These are phyloP conservation scores for Colletotrichum sp. DNA, from an alignment of 2,329 filamentous ascomycete genomes.

Conservation along the genomic window DNA sequence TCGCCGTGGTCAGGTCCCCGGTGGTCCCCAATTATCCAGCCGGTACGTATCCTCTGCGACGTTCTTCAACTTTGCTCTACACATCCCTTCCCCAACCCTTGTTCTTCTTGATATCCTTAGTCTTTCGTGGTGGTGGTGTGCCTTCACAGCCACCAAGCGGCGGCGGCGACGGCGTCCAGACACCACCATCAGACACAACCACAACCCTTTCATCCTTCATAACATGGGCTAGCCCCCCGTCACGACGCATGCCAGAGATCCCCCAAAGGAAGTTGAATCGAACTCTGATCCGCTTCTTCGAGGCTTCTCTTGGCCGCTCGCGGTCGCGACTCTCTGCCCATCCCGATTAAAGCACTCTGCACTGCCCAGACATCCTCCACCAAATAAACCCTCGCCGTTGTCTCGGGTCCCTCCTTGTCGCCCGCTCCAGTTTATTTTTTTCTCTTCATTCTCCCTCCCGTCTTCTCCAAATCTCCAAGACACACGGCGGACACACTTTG, in stretches of 20 bases:
- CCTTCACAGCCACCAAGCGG: neutral
- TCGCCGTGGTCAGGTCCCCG: neutral
- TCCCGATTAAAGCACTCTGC: neutral
- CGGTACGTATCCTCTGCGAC: constrained; percentile 6
- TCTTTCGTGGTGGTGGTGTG: neutral
- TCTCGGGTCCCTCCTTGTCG: constrained; percentile 14
- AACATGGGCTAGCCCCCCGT: neutral
- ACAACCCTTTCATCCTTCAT: neutral
- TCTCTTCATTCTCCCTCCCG: neutral
- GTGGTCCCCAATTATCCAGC: neutral
- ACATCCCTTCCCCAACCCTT: neutral
- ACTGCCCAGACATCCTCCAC: neutral
- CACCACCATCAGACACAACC: constrained; percentile 1
- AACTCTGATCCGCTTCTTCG: constrained; percentile 5
- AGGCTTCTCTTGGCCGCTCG: constrained; percentile 1
- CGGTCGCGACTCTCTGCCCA: neutral
- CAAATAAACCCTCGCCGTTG: constrained; percentile 16
- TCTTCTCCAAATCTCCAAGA: neutral
- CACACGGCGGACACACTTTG: neutral
- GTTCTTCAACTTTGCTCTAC: neutral
- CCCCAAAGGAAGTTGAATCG: neutral
- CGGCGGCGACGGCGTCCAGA: neutral
- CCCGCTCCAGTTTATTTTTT: neutral
- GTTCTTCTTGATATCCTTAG: neutral
- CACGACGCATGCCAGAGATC: neutral